Conservation (phyloP, 768 basidiomycete species). For the Panus rudis region DNA sequence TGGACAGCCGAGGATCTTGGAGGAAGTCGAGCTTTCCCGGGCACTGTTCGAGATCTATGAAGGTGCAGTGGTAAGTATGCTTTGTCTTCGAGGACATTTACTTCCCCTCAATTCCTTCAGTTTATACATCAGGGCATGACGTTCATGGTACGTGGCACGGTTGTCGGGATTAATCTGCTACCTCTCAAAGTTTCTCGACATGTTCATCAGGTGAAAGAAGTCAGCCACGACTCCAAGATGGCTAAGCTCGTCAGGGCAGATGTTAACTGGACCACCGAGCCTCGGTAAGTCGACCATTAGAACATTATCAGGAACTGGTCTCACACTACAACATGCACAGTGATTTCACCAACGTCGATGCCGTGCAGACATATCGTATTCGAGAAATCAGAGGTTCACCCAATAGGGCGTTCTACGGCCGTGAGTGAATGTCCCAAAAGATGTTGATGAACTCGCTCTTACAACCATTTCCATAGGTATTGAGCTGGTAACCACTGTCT, state of each 20-base stretch:
- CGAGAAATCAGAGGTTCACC: slow-evolving; percentile 52
- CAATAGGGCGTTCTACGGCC: slow-evolving; percentile 62
- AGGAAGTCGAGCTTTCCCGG: slow-evolving; percentile 78
- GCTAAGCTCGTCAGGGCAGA: slow-evolving; percentile 68
- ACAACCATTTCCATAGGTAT: slow-evolving; percentile 36
- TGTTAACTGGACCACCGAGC: slow-evolving; percentile 72
- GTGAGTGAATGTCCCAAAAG: slow-evolving; percentile 33
- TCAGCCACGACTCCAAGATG: slow-evolving; percentile 71
- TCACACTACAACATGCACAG: slow-evolving; percentile 11
- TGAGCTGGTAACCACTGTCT: slow-evolving; percentile 62
- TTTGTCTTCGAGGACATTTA: neutral
- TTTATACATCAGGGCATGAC: slow-evolving; percentile 86
- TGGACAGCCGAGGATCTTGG: slow-evolving; percentile 43
- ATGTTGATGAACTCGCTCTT: slow-evolving; percentile 1
- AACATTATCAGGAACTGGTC: neutral
- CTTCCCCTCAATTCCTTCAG: slow-evolving; percentile 27
- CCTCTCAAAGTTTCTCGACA: neutral
- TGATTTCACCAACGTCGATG: slow-evolving; percentile 60
- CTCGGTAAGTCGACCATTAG: slow-evolving; percentile 10
- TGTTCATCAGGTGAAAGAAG: slow-evolving; percentile 61
- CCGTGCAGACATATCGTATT: slow-evolving; percentile 70
- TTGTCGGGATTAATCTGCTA: neutral
- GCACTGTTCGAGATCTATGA: slow-evolving; percentile 88
- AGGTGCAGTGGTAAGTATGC: slow-evolving; percentile 63
- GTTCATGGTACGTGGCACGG: slow-evolving; percentile 50